A percentile compares a stretch with the other conserved stretches of the same genome.
phyloP scores from a whole-genome alignment of 1,284 basidiomycete species.

The Neonothopanus nambi region DNA sequence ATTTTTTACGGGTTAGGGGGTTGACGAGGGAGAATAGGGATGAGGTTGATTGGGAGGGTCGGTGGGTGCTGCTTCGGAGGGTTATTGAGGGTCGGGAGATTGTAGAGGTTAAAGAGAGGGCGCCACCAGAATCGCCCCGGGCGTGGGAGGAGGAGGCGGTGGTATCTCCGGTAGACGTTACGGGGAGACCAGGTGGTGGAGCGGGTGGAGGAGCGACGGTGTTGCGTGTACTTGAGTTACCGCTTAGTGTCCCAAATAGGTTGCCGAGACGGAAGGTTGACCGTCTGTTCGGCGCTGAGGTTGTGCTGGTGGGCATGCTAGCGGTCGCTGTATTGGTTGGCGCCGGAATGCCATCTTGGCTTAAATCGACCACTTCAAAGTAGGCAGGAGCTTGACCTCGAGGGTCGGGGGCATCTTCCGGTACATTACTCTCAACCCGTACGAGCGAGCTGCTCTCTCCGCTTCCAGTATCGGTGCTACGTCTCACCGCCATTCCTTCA shows the following conservation, averaged over 20 bases:
- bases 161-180: not conserved
- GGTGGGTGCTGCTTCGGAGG: slow-evolving; percentile 10
- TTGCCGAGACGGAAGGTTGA: slow-evolving; percentile 14
- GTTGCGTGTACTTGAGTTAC: slow-evolving; percentile 2
- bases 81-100: slow-evolving; percentile 10
- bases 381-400: slow-evolving; percentile 67
- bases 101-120: slow-evolving; percentile 13
- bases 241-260: slow-evolving; percentile 12
- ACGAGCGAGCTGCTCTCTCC: slow-evolving; percentile 30
- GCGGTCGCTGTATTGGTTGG: not conserved
- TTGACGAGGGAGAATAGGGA: slow-evolving; percentile 36
- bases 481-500: not conserved
- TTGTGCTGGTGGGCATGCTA: not conserved
- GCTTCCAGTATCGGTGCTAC: slow-evolving; percentile 16
- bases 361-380: slow-evolving; percentile 49
- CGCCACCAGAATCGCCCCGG: slow-evolving; percentile 13
- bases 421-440: slow-evolving; percentile 23
- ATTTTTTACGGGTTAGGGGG: slow-evolving; percentile 42
- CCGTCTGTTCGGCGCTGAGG: slow-evolving; percentile 4
- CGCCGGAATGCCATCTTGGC: slow-evolving; percentile 11
- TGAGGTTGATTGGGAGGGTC: slow-evolving; percentile 16
- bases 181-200: slow-evolving; percentile 9
- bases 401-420: slow-evolving; percentile 31
- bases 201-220: not conserved
- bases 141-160: slow-evolving; percentile 1